Base-by-base conservation (phyloP, 345 rosid species). In the Bruguiera gymnorhiza region DNA sequence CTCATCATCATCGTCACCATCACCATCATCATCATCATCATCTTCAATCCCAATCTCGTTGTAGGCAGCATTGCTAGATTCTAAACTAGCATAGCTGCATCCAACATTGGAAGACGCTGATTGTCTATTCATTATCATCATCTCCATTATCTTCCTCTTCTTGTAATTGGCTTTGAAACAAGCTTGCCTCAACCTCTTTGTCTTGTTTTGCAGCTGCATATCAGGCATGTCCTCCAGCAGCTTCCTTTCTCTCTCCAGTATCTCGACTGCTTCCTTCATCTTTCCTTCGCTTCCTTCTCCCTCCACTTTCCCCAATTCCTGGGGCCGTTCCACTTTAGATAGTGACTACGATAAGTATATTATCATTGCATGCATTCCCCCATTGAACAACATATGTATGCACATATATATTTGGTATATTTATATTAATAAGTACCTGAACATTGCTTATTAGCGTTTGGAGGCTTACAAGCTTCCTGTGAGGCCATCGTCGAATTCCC, bases 141-240 rank as follows among this genome's bases (percentile, higher is more conserved):
- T 30, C 23, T 53, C 48, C 68, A 66, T 16, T 2, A 68, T 63
- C 80, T 68, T 78, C 52, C 89, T 86, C 75, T 80, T 79, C 82
- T 91, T 93, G 86, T 89, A 88, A 56, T 85, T 89, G 0, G 92
- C 92, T 74, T 93, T 93, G 61, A 93, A 93, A 63, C 90, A 89
- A 1, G 94, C 88, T 67, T 91, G 97, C 36, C 97, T 81, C 2
- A 93, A 76, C 78, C 82, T 83, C 79, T 86, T 93, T 0, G 96
- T 91, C 30, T 73, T 79, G 24, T 70, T 80, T 20, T 81, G 82
- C 27, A 93, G 80, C 29, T 84, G 74, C 78, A 76, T 29, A 32
- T 91, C 87, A 0, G 96, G 98, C 54, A 51, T 20, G 23, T 85
- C 84, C 68, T 93, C 96, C n/a, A 93, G 66, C 74, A 75, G 32